Conservation (phyloP, 2,329 filamentous ascomycete species). For the Cladorrhinum sp. region DNA sequence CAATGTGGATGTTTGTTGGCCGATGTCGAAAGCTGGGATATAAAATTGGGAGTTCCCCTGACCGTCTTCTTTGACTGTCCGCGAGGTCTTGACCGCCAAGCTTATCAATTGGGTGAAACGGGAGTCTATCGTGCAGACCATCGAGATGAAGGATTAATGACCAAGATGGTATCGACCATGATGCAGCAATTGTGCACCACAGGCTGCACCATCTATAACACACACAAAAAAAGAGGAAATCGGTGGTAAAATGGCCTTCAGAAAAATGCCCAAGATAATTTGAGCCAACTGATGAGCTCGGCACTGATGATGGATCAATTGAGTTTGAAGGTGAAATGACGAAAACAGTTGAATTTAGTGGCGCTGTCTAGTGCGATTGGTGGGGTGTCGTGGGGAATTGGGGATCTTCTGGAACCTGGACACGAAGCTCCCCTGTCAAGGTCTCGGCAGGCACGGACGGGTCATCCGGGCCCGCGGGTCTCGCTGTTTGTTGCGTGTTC, state of each 20-base stretch:
- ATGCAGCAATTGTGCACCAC: too few relatives aligned
- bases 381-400: not conserved
- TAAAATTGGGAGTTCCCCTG: not conserved
- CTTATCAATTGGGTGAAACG: too few relatives aligned
- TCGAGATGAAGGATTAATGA: not conserved
- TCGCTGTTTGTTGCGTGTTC: not conserved
- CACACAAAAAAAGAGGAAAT: too few relatives aligned
- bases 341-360: not conserved
- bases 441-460: not conserved
- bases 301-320: not conserved
- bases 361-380: not conserved
- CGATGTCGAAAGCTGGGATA: not conserved
- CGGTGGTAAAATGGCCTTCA: too few relatives aligned
- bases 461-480: not conserved
- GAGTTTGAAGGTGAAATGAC: not conserved
- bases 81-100: too few relatives aligned
- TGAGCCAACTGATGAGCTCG: too few relatives aligned
- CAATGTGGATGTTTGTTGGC: not conserved
- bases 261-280: too few relatives aligned
- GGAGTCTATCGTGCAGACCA: too few relatives aligned
- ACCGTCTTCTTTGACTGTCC: too few relatives aligned
- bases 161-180: not conserved
- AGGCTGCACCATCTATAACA: too few relatives aligned
- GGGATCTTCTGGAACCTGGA: not conserved
- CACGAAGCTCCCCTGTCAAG: not conserved